These are phyloP conservation scores for Hemisphaericaspora xylofermentans DNA, from an alignment of 1,139 yeast genomes.

Conservation along the genomic window DNA sequence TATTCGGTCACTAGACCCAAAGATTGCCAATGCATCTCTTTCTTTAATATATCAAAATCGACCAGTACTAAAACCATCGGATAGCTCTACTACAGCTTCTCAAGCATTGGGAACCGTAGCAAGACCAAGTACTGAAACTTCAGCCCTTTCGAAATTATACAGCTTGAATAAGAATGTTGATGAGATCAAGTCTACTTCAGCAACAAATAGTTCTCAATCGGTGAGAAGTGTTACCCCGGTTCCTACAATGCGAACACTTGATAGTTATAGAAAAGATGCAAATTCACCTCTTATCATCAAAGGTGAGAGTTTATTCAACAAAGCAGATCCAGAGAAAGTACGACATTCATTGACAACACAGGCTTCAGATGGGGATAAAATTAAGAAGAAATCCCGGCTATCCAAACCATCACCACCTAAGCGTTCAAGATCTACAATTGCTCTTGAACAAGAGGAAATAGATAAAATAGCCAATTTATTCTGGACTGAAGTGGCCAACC, in stretches of 20 bases:
- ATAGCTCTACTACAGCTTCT: slow-evolving; percentile 33
- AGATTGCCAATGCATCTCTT: slow-evolving; percentile 34
- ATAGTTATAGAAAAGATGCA: slow-evolving; percentile 10
- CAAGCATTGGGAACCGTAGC: slow-evolving; percentile 42
- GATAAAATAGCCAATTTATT: slow-evolving; percentile 28
- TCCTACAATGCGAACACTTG: slow-evolving; percentile 5
- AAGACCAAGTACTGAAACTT: slow-evolving; percentile 24
- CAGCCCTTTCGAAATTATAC: slow-evolving; percentile 44
- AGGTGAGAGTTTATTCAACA: slow-evolving; percentile 11
- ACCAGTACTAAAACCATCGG: slow-evolving; percentile 19
- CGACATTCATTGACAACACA: neutral
- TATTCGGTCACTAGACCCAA: slow-evolving; percentile 28
- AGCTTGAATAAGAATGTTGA: slow-evolving; percentile 38
- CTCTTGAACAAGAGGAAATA: slow-evolving; percentile 8
- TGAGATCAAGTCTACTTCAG: slow-evolving; percentile 17
- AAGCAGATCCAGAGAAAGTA: neutral
- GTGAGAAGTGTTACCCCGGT: slow-evolving; percentile 12
- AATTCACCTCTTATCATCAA: slow-evolving; percentile 14
- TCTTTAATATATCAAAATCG: slow-evolving; percentile 25
- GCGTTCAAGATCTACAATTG: slow-evolving; percentile 9
- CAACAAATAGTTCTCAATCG: slow-evolving; percentile 10
- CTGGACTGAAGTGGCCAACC: slow-evolving; percentile 72
- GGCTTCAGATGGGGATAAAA: neutral
- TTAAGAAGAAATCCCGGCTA: slow-evolving; percentile 1
- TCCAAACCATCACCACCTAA: neutral